Evolutionary conservation across 2,329 filamentous ascomycete genomes (phyloP), one percentile per base, ranked within the genome.

Genomic region (Botrytis byssoidea): DNA sequence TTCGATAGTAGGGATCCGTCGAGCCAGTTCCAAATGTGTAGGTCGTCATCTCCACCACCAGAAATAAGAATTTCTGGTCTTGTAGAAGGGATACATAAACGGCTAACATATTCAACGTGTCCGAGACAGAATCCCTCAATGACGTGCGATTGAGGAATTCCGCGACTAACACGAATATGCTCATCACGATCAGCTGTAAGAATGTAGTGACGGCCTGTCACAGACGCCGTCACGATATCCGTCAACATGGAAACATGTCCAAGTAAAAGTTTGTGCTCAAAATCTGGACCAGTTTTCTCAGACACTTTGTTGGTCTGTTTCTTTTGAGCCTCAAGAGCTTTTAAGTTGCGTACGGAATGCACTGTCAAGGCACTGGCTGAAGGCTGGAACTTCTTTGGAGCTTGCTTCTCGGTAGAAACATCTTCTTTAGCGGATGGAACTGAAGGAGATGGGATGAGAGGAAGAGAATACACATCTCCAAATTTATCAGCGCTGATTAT

Each of bases 211-310:
- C 86, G 85, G 29, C 82, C 82, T 16, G 77, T 72, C 74, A 90
- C 85, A 80, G 89, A 88, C 20, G 88, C 86, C 60, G 89, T 85
- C 3, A 85, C 82, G 70, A 98, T 82, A 79, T 93, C 91, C 1
- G 95, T 98, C 68, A 99, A 88, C 89, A 98, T 93, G 0, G 95
- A 98, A 22, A 99, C 96, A 83, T 99, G 96, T 20, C 96, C 96
- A 0, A 99, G 89, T 12, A 98, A 85, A 0, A 97, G 85, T 55
- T 91, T 88, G 78, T 94, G 89, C 78, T 94, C 91, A 80, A 97
- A 97, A 40, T 85, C 78, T 20, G 85, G 83, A 55, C 80, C 82
- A 42, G 73, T 55, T 44, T 79, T 79, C 70, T 81, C 77, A 25
- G 81, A 70, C 2, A 75, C 67, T 29, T 76, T 71, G 57, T 80